Base-by-base conservation (phyloP, 805 yeast genomes). In the Suhomyces vadensis region DNA sequence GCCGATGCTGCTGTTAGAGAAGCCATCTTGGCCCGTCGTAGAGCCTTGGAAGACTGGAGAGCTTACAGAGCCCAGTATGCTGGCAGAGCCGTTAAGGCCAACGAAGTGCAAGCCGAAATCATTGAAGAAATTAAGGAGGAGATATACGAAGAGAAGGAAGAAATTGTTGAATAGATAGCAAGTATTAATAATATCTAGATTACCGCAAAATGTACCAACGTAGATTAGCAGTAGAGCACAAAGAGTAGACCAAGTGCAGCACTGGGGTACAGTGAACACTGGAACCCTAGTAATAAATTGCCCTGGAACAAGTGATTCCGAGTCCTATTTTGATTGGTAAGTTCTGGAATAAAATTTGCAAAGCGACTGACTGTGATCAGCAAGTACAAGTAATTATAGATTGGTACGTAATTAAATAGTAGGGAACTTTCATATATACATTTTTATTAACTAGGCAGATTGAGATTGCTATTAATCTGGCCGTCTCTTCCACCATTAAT, bases 1-100 rank as follows among this genome's bases (percentile, higher is more conserved):
- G 95, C 94, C 47, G 85, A 87, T 58, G 85, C 90, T 58, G 96
- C 95, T 58, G 79, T 87, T 55, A 84, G 94, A 74, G 97, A 90
- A 64, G 76, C 89, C 53, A 90, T 90, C 65, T 77, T 88, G 74
- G 79, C 71, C 60, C 89, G 97, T 68, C 86, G 94, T 73, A 77
- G 78, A 57, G 73, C 83, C 61, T 77, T 90, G 62, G 84, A 84
- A 61, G 90, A 87, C 64, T 94, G 99, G 99, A 77, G 68, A 56
- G 65, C 75, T 31, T 94, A 88, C 83, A 82, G 97, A 75, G 61
- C 74, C 25, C 59, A 69, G 26, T 60, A 64, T 48, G 63, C 60
- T 27, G 51, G 53, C 42, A 53, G 52, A 40, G 46, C 53, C 26
- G 74, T 78, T 39, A 66, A 69, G 62, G 71, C 82, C 56, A 72